Evolutionary conservation across 2,329 filamentous ascomycete genomes (phyloP).

Genomic region (Juglanconis oblonga): DNA sequence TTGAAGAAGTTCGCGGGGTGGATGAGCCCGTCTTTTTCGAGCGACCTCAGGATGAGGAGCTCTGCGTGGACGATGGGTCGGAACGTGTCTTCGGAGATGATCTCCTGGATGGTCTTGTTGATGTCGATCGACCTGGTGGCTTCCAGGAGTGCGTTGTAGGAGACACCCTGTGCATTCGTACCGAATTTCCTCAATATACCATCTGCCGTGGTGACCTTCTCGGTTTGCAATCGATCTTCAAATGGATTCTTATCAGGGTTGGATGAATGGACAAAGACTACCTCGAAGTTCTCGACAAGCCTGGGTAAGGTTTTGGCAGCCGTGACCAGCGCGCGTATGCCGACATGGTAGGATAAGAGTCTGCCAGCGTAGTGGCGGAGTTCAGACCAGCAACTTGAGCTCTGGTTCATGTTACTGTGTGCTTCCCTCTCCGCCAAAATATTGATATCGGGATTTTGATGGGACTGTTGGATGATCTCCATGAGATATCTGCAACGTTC

Average conservation of each 20-base stretch:
- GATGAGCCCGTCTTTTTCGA: slow-evolving; percentile 6
- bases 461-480: not conserved
- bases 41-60: slow-evolving; percentile 19
- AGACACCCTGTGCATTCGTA: not conserved
- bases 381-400: slow-evolving; percentile 5
- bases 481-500: not conserved
- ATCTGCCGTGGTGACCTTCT: slow-evolving; percentile 11
- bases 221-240: not conserved
- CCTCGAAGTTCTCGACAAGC: slow-evolving; percentile 17
- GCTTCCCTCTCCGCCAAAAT: not conserved
- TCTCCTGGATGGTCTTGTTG: slow-evolving; percentile 7
- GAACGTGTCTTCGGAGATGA: slow-evolving; percentile 1
- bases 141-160: slow-evolving; percentile 3
- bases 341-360: not conserved
- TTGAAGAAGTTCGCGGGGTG: slow-evolving; percentile 20
- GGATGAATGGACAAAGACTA: slow-evolving; percentile 16
- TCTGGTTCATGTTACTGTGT: slow-evolving; percentile 5
- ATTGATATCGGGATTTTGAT: not conserved
- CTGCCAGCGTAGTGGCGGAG: slow-evolving; percentile 4
- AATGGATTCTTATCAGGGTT: not conserved
- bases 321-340: not conserved
- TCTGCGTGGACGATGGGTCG: slow-evolving; percentile 22
- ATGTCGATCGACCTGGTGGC: slow-evolving; percentile 15
- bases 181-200: slow-evolving; percentile 21
- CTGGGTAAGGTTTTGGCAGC: not conserved